Conservation (phyloP, 169 alveolate species). For the Plasmodium ovale region DNA sequence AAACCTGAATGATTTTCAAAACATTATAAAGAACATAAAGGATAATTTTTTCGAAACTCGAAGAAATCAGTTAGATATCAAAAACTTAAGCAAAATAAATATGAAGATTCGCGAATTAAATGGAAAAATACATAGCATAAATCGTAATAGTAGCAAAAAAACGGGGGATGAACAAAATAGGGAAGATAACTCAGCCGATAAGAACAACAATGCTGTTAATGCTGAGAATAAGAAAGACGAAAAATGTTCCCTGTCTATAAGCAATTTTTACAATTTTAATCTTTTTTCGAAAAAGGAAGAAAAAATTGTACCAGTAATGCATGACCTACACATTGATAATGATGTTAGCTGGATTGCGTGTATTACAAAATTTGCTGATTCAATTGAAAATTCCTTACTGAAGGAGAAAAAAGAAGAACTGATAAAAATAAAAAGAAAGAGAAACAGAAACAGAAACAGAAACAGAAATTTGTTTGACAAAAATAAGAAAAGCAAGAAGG, state of each 20-base stretch:
- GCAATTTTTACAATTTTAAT: constrained; percentile 43
- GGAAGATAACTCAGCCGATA: constrained; percentile 2
- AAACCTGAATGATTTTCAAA: constrained; percentile 55
- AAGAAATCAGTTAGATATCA: constrained; percentile 14
- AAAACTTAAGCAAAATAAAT: constrained; percentile 21
- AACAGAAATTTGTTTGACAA: neutral
- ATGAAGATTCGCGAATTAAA: constrained; percentile 20
- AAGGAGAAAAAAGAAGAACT: constrained; percentile 69
- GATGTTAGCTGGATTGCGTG: constrained; percentile 73
- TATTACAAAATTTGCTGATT: constrained; percentile 45
- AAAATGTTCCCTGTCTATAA: constrained; percentile 14
- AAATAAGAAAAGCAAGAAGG: neutral
- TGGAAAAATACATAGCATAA: neutral
- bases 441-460: neutral
- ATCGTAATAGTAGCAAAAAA: neutral
- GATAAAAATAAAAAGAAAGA: constrained; percentile 8
- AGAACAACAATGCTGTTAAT: neutral
- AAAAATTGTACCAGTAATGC: constrained; percentile 8
- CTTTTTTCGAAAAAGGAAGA: constrained; percentile 45
- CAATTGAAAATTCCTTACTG: constrained; percentile 28
- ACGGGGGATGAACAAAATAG: neutral
- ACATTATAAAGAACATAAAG: constrained; percentile 33
- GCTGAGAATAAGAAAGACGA: neutral
- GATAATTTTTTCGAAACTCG: constrained; percentile 2
- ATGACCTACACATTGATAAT: constrained; percentile 50